A percentile compares a stretch with the other conserved stretches of the same genome.
Evolutionary conservation across 805 yeast species (phyloP).

Genomic region (Wickerhamiella allomyrinae): DNA sequence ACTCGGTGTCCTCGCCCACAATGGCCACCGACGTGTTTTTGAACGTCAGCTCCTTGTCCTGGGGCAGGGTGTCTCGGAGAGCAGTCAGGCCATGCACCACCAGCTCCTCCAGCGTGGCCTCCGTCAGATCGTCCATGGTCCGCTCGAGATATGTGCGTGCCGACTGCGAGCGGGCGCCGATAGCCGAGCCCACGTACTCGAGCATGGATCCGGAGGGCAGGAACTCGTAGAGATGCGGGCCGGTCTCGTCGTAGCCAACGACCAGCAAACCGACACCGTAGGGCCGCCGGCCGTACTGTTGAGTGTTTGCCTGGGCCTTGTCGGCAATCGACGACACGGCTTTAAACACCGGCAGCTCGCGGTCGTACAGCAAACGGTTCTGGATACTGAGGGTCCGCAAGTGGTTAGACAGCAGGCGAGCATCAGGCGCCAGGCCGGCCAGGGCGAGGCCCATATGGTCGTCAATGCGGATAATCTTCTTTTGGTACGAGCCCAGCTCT

Average conservation of each 20-base stretch:
- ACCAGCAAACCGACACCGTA: conserved; percentile 92
- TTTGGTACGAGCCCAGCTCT: conserved; percentile 92
- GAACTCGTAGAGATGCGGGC: conserved; percentile 88
- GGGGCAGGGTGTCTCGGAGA: conserved; percentile 82
- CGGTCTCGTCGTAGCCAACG: conserved; percentile 84
- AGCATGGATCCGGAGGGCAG: conserved; percentile 90
- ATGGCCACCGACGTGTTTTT: conserved; percentile 83
- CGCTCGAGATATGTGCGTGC: conserved; percentile 93
- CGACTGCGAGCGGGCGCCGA: conserved; percentile 98
- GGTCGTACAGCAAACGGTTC: conserved; percentile 68
- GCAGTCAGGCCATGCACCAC: conserved; percentile 80
- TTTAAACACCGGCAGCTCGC: conserved; percentile 68
- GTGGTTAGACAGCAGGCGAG: conserved; percentile 79
- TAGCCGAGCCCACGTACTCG: conserved; percentile 86
- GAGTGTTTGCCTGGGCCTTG: conserved; percentile 95
- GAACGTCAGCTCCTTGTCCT: conserved; percentile 77
- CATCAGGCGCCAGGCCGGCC: conserved; percentile 98
- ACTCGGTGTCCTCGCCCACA: conserved; percentile 69
- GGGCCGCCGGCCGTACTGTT: conserved; percentile 91
- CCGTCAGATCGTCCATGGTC: conserved; percentile 52
- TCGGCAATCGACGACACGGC: conserved; percentile 83
- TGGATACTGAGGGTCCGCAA: conserved; percentile 85
- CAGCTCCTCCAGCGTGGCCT: conserved; percentile 52
- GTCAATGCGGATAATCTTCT: conserved; percentile 82
- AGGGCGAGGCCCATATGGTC: conserved; percentile 88